Evolutionary conservation across 2,329 filamentous ascomycete species (phyloP), one percentile per base, ranked within the genome.

Genomic region (Coniochaeta sp.): DNA sequence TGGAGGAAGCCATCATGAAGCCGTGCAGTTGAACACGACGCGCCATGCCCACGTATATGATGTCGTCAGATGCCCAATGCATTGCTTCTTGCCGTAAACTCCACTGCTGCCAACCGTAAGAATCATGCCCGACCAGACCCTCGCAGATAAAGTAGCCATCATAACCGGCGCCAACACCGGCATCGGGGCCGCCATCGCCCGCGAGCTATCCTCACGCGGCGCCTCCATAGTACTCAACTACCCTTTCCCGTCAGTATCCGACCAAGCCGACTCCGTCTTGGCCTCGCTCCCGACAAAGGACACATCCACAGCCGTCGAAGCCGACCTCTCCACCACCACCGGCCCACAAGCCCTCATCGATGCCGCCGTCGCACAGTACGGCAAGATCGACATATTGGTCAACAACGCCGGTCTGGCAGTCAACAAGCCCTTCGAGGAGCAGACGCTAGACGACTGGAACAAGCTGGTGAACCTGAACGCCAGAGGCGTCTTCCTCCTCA

Each of bases 311-410:
- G 79, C 81, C 22, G 74, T 89, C 26, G 77, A 84, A 71, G 84
- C 82, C 1, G 78, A 89, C 64, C 81, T 75, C 3, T 75, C 76
- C 33, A 77, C 72, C 28, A 63, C 83, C 6, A 34, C 67, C 0
- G 79, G 77, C 11, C 73, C 83, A 59, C 74, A 77, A n/a, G 69
- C 68, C 17, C 74, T 88, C 6, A 76, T 88, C 19, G 68, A 76
- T 1, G 71, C 73, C 7, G 75, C 81, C 0, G 74, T 86, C 1
- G 65, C 73, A 2, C 75, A 73, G 47, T 86, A 81, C 63, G 79
- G 79, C 28, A 78, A 77, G 62, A 80, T 88, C 64, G 85, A 89
- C 71, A 77, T 86, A 40, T 63, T 87, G 3, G 73, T 88, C 54
- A 74, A 79, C 2, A 86, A 83, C 62, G 83, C 85, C 0, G 85